These are phyloP conservation scores for Neostapfia colusana DNA, from an alignment of 176 grass and related monocot genomes.

Conservation along the genomic window DNA sequence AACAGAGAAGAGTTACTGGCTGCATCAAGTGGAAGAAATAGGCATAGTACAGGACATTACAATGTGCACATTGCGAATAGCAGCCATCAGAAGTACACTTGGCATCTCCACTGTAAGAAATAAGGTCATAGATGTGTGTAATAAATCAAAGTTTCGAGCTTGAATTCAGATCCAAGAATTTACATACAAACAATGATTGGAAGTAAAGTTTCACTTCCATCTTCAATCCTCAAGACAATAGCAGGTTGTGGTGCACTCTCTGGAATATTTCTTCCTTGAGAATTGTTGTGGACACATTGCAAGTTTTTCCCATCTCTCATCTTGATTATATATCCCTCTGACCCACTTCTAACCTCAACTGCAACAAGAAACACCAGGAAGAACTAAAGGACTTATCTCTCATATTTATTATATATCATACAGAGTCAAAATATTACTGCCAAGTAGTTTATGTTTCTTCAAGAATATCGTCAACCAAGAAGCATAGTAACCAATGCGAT, in stretches of 20 bases:
- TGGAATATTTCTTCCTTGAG: constrained; percentile 68
- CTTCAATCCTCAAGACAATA: constrained; percentile 94
- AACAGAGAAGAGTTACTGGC: constrained; percentile 24
- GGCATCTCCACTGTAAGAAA: constrained; percentile 90
- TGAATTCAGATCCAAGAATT: constrained; percentile 15
- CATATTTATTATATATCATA: too few species aligned
- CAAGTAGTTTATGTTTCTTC: not conserved
- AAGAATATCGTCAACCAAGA: not conserved
- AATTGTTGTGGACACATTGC: constrained; percentile 73
- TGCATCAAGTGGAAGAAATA: constrained; percentile 2
- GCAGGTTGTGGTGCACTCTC: constrained; percentile 83
- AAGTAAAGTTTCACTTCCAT: constrained; percentile 85
- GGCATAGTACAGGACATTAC: constrained; percentile 52
- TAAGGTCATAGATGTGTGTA: not conserved
- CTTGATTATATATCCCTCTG: constrained; percentile 87
- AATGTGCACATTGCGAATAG: constrained; percentile 89
- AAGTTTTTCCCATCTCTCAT: constrained; percentile 81
- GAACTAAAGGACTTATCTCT: not conserved
- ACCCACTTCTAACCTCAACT: constrained; percentile 90
- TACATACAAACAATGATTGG: constrained; percentile 96
- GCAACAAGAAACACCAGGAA: constrained; percentile 29
- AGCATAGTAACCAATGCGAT: not conserved
- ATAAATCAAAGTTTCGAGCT: not conserved
- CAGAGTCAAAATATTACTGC: not conserved
- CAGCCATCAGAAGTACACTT: constrained; percentile 90